phyloP scores from a whole-genome alignment of 768 basidiomycete species.

The Tylopilus intermedius region DNA sequence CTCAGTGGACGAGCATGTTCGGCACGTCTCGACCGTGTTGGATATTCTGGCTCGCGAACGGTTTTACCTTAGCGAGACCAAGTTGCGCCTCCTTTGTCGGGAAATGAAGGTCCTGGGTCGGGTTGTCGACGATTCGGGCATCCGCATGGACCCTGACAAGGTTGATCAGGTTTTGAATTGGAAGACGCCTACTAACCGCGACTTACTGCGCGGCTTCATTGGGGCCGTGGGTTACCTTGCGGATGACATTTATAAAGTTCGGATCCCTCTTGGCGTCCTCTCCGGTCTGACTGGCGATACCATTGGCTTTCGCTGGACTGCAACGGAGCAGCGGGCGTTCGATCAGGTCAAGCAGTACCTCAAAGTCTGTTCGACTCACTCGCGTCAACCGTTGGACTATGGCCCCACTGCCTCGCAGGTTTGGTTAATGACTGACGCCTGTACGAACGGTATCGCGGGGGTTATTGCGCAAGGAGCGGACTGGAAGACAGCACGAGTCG shows the following conservation, averaged over 20 bases:
- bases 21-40: too few relatives aligned
- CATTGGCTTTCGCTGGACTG: background rate
- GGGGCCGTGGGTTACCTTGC: background rate
- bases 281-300: background rate
- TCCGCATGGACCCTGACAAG: conserved; percentile 42
- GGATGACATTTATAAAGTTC: background rate
- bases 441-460: background rate
- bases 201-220: background rate
- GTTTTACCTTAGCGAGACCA: background rate
- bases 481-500: too few relatives aligned
- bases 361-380: too few relatives aligned
- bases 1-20: too few relatives aligned
- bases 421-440: background rate
- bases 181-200: background rate
- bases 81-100: background rate
- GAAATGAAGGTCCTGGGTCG: background rate
- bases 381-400: too few relatives aligned
- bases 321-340: too few relatives aligned
- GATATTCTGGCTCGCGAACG: background rate
- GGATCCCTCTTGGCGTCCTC: too few relatives aligned
- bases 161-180: conserved; percentile 31
- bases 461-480: too few relatives aligned
- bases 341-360: too few relatives aligned
- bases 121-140: conserved; percentile 27
- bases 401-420: background rate